Percentiles rank a stretch among this genome's conserved stretches.
Evolutionary conservation across 2,329 filamentous ascomycete species (phyloP).

Genomic region (Hirsutella rhossiliensis): DNA sequence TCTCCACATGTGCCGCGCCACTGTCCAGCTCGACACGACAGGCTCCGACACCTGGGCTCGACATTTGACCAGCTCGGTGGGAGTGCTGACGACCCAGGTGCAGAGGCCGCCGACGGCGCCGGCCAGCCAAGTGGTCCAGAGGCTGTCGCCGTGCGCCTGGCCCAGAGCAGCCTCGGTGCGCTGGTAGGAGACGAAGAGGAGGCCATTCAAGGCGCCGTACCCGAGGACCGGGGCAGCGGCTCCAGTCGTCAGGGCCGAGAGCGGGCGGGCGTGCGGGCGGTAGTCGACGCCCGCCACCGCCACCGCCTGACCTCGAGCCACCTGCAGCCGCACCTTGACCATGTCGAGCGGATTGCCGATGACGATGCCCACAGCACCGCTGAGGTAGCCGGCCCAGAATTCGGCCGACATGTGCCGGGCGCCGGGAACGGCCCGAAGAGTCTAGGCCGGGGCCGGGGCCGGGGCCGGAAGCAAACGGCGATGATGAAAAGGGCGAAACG

Average conservation of each 20-base stretch:
- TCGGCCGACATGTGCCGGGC: conserved; percentile 62
- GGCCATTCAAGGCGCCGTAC: conserved; percentile 81
- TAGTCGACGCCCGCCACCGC: background rate
- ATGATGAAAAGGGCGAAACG: no score
- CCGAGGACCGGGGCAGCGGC: conserved; percentile 76
- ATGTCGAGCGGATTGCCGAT: conserved; percentile 81
- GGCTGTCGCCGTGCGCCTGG: conserved; percentile 26
- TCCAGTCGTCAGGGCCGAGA: conserved; percentile 42
- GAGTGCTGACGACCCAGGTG: conserved; percentile 75
- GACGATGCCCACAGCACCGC: conserved; percentile 73
- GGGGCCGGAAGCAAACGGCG: no score
- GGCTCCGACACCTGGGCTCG: conserved; percentile 55
- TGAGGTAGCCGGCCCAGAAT: conserved; percentile 89
- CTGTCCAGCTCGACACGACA: conserved; percentile 45
- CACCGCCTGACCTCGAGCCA: conserved; percentile 18
- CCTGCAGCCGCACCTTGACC: conserved; percentile 56
- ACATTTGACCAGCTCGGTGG: conserved; percentile 86
- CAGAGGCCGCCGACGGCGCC: conserved; percentile 74
- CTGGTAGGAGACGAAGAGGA: conserved; percentile 87
- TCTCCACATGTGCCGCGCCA: conserved; percentile 49
- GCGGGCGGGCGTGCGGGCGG: conserved; percentile 11
- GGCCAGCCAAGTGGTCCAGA: conserved; percentile 63
- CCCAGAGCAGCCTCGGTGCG: conserved; percentile 57
- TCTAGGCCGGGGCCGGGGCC: no score
- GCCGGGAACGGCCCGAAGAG: background rate